Percentiles rank a stretch among this genome's conserved stretches.
Evolutionary conservation across 1,284 basidiomycete species (phyloP).

Genomic region (Prillingera fragicola): DNA sequence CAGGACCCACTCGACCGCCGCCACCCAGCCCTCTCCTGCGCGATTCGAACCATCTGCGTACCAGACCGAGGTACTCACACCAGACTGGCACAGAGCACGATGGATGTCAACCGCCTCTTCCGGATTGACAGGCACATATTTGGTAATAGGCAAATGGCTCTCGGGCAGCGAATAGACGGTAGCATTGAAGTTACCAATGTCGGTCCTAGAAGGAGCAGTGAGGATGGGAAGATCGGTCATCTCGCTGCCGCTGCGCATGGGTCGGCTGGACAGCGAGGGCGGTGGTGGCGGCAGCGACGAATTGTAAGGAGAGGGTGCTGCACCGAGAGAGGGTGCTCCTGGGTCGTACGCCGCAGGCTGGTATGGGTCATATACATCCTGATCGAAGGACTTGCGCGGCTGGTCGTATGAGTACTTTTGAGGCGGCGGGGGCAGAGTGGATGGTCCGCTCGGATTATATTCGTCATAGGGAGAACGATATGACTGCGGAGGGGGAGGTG

Average conservation of each 20-base stretch:
- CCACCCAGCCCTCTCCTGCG: constrained; percentile 46
- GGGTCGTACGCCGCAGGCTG: constrained; percentile 32
- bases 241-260: background rate
- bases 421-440: constrained; percentile 18
- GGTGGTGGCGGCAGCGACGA: background rate
- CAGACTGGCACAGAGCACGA: constrained; percentile 29
- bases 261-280: background rate
- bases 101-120: constrained; percentile 42
- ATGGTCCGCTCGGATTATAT: constrained; percentile 11
- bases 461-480: constrained; percentile 15
- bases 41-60: constrained; percentile 44
- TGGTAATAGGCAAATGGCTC: constrained; percentile 42
- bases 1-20: constrained; percentile 45
- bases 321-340: constrained; percentile 12
- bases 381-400: constrained; percentile 25
- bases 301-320: constrained; percentile 3
- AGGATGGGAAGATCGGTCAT: constrained; percentile 26
- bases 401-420: constrained; percentile 22
- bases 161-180: constrained; percentile 34
- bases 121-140: constrained; percentile 36
- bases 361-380: constrained; percentile 40
- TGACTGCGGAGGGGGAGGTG: background rate
- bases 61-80: constrained; percentile 31
- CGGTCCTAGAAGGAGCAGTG: constrained; percentile 28
- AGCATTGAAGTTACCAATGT: constrained; percentile 24